These are phyloP conservation scores for Coemansia sp. DNA, from an alignment of 192 early-diverging fungal genomes.

Conservation along the genomic window DNA sequence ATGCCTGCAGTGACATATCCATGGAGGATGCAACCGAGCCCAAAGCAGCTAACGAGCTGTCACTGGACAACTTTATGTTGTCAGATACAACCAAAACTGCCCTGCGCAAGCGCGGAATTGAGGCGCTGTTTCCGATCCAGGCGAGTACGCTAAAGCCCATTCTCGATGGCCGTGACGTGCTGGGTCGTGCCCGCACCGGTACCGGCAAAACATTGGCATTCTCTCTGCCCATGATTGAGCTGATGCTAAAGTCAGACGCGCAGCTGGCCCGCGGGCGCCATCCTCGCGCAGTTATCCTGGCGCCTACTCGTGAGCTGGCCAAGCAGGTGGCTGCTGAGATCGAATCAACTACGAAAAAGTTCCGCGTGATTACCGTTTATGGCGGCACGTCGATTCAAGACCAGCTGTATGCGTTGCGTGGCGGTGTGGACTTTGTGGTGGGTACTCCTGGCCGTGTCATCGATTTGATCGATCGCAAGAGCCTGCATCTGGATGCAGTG, in stretches of 20 bases:
- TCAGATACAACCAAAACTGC: conserved; percentile 66
- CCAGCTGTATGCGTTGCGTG: conserved; percentile 75
- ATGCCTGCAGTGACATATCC: conserved; percentile 21
- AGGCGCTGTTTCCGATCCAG: conserved; percentile 90
- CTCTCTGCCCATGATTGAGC: conserved; percentile 83
- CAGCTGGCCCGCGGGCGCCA: conserved; percentile 42
- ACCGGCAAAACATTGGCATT: conserved; percentile 98
- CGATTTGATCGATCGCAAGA: conserved; percentile 68
- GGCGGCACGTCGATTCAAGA: conserved; percentile 87
- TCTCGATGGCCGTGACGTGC: conserved; percentile 72
- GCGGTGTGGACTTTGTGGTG: conserved; percentile 87
- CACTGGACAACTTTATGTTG: conserved; percentile 61
- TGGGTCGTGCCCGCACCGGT: conserved; percentile 95
- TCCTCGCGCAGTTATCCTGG: conserved; percentile 72
- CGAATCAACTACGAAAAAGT: conserved; percentile 60
- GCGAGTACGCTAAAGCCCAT: conserved; percentile 74
- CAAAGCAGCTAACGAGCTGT: conserved; percentile 53
- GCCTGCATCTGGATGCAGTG: conserved; percentile 63
- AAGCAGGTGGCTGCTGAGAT: conserved; percentile 81
- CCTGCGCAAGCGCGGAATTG: conserved; percentile 71
- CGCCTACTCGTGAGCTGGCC: conserved; percentile 91
- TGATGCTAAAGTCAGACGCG: conserved; percentile 51
- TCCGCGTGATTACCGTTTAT: conserved; percentile 73
- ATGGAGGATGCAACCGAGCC: conserved; percentile 18
- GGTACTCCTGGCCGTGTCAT: conserved; percentile 95